Conservation (phyloP, 1,284 basidiomycete genomes). For the Vanrija sp. region DNA sequence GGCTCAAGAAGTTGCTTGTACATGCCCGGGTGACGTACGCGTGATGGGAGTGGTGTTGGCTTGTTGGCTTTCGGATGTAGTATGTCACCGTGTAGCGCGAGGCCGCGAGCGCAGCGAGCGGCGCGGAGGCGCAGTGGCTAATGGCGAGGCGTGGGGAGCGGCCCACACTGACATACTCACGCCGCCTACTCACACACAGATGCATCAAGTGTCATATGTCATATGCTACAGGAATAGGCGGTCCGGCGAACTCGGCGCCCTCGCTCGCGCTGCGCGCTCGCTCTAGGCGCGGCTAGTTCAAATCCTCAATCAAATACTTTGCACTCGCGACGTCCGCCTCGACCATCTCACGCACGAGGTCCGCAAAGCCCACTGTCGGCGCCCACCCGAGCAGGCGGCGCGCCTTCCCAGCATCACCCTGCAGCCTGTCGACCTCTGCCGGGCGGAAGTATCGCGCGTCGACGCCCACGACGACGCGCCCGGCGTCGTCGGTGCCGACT, state of each 20-base stretch:
- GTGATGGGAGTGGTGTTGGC: too few relatives aligned
- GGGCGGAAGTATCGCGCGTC: constrained; percentile 50
- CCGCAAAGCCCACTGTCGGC: constrained; percentile 70
- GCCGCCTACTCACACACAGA: too few relatives aligned
- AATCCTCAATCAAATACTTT: constrained; percentile 23
- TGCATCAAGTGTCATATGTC: too few relatives aligned
- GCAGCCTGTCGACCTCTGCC: constrained; percentile 73
- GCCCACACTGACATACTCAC: too few relatives aligned
- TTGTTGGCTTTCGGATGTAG: too few relatives aligned
- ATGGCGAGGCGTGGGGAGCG: too few relatives aligned
- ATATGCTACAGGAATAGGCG: too few relatives aligned
- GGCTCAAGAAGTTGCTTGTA: constrained; percentile 17
- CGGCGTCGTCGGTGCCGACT: constrained; percentile 9
- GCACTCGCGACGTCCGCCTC: constrained; percentile 19
- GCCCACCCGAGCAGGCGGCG: constrained; percentile 80
- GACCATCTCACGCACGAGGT: constrained; percentile 81
- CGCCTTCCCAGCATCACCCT: constrained; percentile 60
- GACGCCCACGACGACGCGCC: constrained; percentile 10
- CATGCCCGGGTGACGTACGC: not conserved
- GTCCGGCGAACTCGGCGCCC: too few relatives aligned
- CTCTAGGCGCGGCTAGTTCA: constrained; percentile 10
- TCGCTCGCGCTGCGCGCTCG: too few relatives aligned
- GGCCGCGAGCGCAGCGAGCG: too few relatives aligned
- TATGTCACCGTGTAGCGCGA: too few relatives aligned
- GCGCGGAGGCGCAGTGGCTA: too few relatives aligned